Evolutionary conservation across 2,329 filamentous ascomycete species (phyloP).

Genomic region (Diaporthe sp.): DNA sequence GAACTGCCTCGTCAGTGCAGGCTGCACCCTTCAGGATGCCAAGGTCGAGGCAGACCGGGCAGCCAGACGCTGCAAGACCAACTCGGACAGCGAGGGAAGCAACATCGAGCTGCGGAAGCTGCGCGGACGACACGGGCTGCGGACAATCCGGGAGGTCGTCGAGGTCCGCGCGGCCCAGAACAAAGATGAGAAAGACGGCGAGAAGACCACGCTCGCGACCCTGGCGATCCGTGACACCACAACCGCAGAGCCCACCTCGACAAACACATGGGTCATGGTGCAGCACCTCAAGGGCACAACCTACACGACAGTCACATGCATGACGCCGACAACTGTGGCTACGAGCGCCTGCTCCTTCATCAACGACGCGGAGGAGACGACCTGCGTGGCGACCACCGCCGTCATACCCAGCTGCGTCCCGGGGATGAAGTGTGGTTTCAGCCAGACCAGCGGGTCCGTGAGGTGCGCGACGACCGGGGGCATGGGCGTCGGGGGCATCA

Average conservation of each 20-base stretch:
- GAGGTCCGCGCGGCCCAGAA: background rate
- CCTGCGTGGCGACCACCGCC: constrained; percentile 57
- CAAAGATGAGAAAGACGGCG: constrained; percentile 43
- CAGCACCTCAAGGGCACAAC: constrained; percentile 44
- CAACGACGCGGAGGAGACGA: constrained; percentile 48
- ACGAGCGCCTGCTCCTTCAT: constrained; percentile 58
- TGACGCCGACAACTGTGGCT: constrained; percentile 52
- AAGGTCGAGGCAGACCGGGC: constrained; percentile 12
- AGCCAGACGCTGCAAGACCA: constrained; percentile 2
- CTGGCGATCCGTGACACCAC: constrained; percentile 6
- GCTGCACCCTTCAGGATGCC: constrained; percentile 25
- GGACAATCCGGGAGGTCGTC: background rate
- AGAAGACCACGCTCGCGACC: constrained; percentile 18
- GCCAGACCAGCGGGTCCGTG: constrained; percentile 54
- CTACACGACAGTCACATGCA: constrained; percentile 51
- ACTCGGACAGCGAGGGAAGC: background rate
- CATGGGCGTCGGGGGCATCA: constrained; percentile 60
- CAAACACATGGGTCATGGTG: constrained; percentile 39
- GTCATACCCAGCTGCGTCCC: constrained; percentile 57
- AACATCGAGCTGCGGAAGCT: constrained; percentile 13
- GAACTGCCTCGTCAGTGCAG: constrained; percentile 28
- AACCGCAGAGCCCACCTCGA: constrained; percentile 39
- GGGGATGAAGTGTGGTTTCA: constrained; percentile 61
- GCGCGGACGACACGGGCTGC: background rate
- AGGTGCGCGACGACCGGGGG: constrained; percentile 59